phyloP scores from a whole-genome alignment of 73 alveolate species.

The Tetrahymena malaccensis region DNA sequence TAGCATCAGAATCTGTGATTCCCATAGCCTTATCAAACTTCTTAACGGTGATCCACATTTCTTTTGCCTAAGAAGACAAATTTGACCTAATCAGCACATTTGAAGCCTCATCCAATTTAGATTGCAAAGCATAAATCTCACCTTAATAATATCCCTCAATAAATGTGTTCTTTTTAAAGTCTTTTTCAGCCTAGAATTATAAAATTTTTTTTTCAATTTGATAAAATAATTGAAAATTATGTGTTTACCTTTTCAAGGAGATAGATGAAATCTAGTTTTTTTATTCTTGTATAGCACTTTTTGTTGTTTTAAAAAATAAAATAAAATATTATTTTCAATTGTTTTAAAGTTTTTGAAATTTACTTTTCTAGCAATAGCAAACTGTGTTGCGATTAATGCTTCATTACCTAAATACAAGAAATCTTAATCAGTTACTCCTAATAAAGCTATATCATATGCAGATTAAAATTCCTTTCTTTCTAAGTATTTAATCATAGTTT shows the following conservation, averaged over 20 bases:
- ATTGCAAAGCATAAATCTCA: neutral
- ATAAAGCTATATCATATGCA: slow-evolving; percentile 26
- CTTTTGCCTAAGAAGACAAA: neutral
- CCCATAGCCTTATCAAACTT: neutral
- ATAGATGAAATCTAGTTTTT: neutral
- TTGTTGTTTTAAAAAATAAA: too few species aligned
- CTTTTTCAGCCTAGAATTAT: neutral
- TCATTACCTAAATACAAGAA: slow-evolving; percentile 13
- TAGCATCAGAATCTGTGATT: neutral
- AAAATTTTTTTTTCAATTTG: too few species aligned
- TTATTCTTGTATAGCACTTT: neutral
- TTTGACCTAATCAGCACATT: neutral
- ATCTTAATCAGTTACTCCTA: slow-evolving; percentile 36
- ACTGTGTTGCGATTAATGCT: slow-evolving; percentile 28
- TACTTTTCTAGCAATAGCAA: slow-evolving; percentile 39
- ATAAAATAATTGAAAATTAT: too few species aligned
- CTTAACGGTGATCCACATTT: neutral
- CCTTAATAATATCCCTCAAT: neutral
- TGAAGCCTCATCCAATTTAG: neutral
- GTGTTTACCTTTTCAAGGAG: neutral
- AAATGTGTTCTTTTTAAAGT: neutral
- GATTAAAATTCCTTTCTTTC: slow-evolving; percentile 24
- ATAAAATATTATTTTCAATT: neutral
- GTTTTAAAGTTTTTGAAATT: neutral
- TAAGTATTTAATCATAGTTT: slow-evolving; percentile 14